A percentile compares a stretch with the other conserved stretches of the same genome.
Evolutionary conservation across 805 yeast species (phyloP).

Genomic region (Sporopachydermia lactativora): DNA sequence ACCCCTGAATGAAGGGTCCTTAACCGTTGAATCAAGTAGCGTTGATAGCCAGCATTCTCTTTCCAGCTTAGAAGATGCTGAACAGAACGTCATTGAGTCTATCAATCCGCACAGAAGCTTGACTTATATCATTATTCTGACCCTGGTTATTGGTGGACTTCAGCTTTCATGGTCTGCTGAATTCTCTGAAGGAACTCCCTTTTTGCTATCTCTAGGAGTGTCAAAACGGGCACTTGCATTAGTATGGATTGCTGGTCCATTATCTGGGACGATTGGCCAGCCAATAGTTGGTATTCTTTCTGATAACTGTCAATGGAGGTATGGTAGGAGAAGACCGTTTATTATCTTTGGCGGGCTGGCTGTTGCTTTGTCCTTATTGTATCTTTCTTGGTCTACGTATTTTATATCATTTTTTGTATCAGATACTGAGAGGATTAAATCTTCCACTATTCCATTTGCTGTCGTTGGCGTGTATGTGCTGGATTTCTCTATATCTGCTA

Average conservation of each 20-base stretch:
- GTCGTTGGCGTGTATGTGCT: slow-evolving; percentile 36
- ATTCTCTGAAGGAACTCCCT: slow-evolving; percentile 51
- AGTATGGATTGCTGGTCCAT: slow-evolving; percentile 56
- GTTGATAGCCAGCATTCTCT: neutral
- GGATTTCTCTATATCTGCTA: slow-evolving; percentile 43
- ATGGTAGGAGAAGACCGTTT: slow-evolving; percentile 44
- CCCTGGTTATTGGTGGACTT: slow-evolving; percentile 39
- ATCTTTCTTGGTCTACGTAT: slow-evolving; percentile 30
- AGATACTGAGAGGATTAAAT: slow-evolving; percentile 15
- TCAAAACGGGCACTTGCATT: slow-evolving; percentile 40
- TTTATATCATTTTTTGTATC: slow-evolving; percentile 22
- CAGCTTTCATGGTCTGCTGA: slow-evolving; percentile 57
- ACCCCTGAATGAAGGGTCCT: no score
- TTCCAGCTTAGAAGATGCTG: slow-evolving; percentile 1
- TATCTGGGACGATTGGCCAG: slow-evolving; percentile 49
- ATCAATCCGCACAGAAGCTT: slow-evolving; percentile 32
- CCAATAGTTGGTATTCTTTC: slow-evolving; percentile 47
- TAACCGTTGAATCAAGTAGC: no score
- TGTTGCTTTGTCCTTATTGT: slow-evolving; percentile 30
- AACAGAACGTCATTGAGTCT: slow-evolving; percentile 2
- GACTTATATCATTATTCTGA: slow-evolving; percentile 29
- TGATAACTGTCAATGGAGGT: slow-evolving; percentile 30
- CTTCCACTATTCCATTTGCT: slow-evolving; percentile 32
- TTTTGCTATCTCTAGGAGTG: slow-evolving; percentile 44
- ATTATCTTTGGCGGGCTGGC: slow-evolving; percentile 39